These are phyloP conservation scores for Gremmenia infestans DNA, from an alignment of 2,329 filamentous ascomycete species.

Conservation along the genomic window DNA sequence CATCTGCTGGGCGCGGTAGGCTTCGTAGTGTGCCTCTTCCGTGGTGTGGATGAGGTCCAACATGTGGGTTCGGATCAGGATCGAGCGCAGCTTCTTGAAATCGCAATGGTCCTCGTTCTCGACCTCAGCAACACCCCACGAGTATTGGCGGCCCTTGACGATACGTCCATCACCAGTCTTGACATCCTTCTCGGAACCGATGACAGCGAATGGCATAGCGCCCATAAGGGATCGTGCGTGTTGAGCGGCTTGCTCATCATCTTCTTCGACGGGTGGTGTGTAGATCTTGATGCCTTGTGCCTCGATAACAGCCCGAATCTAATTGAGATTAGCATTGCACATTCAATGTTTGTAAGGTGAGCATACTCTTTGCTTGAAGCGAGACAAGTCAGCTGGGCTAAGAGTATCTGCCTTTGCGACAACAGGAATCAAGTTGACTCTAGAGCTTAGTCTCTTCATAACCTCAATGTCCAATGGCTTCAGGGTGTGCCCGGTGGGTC, in stretches of 20 bases:
- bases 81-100: constrained; percentile 99
- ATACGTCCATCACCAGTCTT: constrained; percentile 94
- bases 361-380: constrained; percentile 91
- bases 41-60: constrained; percentile 99
- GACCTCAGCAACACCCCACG: constrained; percentile 98
- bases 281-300: constrained; percentile 99
- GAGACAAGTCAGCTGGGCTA: constrained; percentile 83
- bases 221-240: constrained; percentile 92
- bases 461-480: constrained; percentile 99
- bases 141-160: constrained; percentile 98
- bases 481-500: constrained; percentile 94
- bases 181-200: constrained; percentile 98
- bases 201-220: constrained; percentile 98
- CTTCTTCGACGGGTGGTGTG: constrained; percentile 94
- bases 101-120: constrained; percentile 99
- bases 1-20: constrained; percentile 98
- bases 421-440: constrained; percentile 97
- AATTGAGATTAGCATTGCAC: constrained; percentile 28
- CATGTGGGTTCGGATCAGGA: constrained; percentile 99
- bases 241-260: constrained; percentile 92
- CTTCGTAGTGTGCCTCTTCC: constrained; percentile 98
- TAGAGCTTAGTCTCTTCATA: constrained; percentile 97
- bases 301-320: constrained; percentile 94
- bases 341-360: neutral
- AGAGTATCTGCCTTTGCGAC: constrained; percentile 98